These are phyloP conservation scores for Yamadazyma laniorum DNA, from an alignment of 805 yeast genomes.

Conservation along the genomic window DNA sequence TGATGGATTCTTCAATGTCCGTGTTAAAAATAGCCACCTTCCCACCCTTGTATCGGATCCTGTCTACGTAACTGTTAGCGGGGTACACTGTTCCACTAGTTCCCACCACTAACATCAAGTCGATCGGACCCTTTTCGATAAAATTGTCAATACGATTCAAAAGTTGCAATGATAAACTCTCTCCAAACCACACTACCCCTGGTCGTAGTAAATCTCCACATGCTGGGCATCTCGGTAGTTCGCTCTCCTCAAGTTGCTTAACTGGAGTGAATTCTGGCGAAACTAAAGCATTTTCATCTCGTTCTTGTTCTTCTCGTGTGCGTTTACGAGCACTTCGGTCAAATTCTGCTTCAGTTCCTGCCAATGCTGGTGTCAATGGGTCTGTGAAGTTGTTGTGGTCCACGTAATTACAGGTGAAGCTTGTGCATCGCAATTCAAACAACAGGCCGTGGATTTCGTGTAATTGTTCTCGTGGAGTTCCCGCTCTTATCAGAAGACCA, in stretches of 20 bases:
- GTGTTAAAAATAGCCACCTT: slow-evolving; percentile 82
- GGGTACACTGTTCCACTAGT: slow-evolving; percentile 89
- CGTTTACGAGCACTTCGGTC: slow-evolving; percentile 16
- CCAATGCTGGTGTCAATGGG: slow-evolving; percentile 59
- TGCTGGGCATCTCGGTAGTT: slow-evolving; percentile 73
- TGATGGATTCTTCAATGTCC: slow-evolving; percentile 49
- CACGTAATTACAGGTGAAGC: slow-evolving; percentile 64
- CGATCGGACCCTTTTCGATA: slow-evolving; percentile 54
- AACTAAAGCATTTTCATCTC: not conserved
- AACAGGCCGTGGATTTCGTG: slow-evolving; percentile 79
- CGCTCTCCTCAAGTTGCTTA: slow-evolving; percentile 45
- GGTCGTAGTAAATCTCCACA: slow-evolving; percentile 75
- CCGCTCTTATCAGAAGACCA: slow-evolving; percentile 66
- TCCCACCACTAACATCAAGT: slow-evolving; percentile 78
- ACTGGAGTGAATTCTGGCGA: slow-evolving; percentile 51
- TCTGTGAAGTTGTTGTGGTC: slow-evolving; percentile 51
- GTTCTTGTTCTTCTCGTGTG: slow-evolving; percentile 11
- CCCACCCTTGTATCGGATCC: slow-evolving; percentile 71
- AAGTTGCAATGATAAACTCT: slow-evolving; percentile 63
- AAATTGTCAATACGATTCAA: slow-evolving; percentile 72
- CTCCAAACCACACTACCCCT: slow-evolving; percentile 96
- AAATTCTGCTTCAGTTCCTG: slow-evolving; percentile 38
- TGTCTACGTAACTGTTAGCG: slow-evolving; percentile 85
- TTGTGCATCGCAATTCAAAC: slow-evolving; percentile 72
- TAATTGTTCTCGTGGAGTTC: slow-evolving; percentile 51